phyloP scores from a whole-genome alignment of 371 early-diverging fungal genomes.

The Smittium mucronatum region DNA sequence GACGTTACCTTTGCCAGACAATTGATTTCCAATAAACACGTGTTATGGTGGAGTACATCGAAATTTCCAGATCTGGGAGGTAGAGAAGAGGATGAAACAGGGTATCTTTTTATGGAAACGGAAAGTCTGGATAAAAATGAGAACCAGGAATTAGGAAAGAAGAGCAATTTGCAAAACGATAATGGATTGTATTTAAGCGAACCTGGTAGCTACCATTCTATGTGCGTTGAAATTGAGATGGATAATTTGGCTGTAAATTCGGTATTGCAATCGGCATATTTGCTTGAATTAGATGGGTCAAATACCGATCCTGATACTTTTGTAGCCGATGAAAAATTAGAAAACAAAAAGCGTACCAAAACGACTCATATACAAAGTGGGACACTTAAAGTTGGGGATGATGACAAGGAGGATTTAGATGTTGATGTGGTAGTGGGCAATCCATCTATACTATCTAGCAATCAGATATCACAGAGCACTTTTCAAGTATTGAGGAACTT shows the following conservation, averaged over 20 bases:
- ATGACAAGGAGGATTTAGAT: conserved; percentile 20
- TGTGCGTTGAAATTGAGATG: conserved; percentile 78
- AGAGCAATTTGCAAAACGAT: not conserved
- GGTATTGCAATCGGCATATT: conserved; percentile 48
- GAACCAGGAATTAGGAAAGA: conserved; percentile 57
- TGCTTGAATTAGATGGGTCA: conserved; percentile 68
- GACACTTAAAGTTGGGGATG: not conserved
- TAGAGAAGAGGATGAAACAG: conserved; percentile 42
- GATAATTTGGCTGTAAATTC: conserved; percentile 62
- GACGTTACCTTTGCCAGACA: conserved; percentile 76
- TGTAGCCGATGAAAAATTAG: not conserved
- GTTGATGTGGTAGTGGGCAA: conserved; percentile 17
- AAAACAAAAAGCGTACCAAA: too few relatives aligned
- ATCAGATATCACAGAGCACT: conserved; percentile 47
- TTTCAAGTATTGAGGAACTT: conserved; percentile 59
- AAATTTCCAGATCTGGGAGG: conserved; percentile 82
- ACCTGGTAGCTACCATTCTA: conserved; percentile 59
- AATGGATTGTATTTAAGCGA: conserved; percentile 44
- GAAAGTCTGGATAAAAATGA: conserved; percentile 47
- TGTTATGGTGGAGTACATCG: conserved; percentile 83
- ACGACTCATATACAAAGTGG: too few relatives aligned
- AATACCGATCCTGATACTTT: conserved; percentile 17
- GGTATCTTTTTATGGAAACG: conserved; percentile 39
- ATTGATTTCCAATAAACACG: conserved; percentile 53
- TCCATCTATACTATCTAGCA: not conserved